These are phyloP conservation scores for Leccinum griseonigrum DNA, from an alignment of 1,284 basidiomycete species.

Conservation along the genomic window DNA sequence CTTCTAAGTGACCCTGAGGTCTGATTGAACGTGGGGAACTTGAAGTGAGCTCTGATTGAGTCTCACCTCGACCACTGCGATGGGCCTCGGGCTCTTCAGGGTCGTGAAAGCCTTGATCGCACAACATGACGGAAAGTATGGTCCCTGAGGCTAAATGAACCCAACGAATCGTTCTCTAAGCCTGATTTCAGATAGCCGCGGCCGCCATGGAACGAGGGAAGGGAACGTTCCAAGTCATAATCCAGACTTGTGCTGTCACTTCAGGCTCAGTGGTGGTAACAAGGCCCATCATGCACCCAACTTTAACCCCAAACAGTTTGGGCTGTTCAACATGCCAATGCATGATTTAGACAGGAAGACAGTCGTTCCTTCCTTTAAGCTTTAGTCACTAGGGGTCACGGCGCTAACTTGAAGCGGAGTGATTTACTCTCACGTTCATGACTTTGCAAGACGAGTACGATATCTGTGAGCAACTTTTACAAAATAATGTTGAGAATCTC, in stretches of 20 bases:
- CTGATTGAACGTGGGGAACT: background rate
- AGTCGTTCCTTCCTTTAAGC: no score
- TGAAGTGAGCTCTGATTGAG: background rate
- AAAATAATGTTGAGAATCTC: background rate
- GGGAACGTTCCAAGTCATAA: background rate
- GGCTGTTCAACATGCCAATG: background rate
- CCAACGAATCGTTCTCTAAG: background rate
- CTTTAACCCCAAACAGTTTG: background rate
- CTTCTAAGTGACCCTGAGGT: slow-evolving; percentile 2
- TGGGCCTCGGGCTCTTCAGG: background rate
- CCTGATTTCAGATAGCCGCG: background rate
- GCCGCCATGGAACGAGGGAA: background rate
- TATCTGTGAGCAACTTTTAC: slow-evolving; percentile 17
- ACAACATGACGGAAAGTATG: background rate
- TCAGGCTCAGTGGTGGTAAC: background rate
- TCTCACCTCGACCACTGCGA: background rate
- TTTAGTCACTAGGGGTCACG: no score
- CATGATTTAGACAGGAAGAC: background rate
- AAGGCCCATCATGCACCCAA: background rate
- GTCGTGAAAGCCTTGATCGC: background rate
- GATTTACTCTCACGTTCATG: slow-evolving; percentile 1
- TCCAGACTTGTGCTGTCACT: background rate
- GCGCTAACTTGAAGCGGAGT: no score
- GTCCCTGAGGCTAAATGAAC: background rate
- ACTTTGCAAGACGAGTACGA: slow-evolving; percentile 21